phyloP scores from a whole-genome alignment of 2,329 filamentous ascomycete species.

The Clarireedia hainanense region DNA sequence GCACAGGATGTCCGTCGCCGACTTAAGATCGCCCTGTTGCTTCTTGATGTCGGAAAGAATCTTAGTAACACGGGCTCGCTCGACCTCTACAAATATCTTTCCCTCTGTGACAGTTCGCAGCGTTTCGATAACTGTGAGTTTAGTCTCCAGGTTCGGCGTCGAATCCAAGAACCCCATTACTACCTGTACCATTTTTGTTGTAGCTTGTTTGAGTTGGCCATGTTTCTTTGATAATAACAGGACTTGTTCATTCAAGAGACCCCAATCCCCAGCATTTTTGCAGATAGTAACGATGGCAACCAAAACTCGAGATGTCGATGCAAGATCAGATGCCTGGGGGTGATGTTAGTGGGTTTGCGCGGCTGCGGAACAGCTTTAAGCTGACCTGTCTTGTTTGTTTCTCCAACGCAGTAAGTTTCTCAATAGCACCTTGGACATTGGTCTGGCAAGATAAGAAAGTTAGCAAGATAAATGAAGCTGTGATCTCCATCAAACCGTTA shows the following conservation, averaged over 20 bases:
- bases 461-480: slow-evolving; percentile 2
- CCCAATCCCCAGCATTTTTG: slow-evolving; percentile 90
- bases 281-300: slow-evolving; percentile 87
- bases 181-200: slow-evolving; percentile 97
- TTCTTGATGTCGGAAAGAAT: slow-evolving; percentile 98
- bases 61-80: slow-evolving; percentile 88
- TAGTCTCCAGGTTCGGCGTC: slow-evolving; percentile 77
- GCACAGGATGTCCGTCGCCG: slow-evolving; percentile 87
- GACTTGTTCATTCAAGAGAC: slow-evolving; percentile 91
- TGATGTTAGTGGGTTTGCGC: slow-evolving; percentile 22
- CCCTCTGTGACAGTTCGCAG: slow-evolving; percentile 94
- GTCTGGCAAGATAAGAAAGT: slow-evolving; percentile 38
- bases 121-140: slow-evolving; percentile 90
- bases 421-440: slow-evolving; percentile 79
- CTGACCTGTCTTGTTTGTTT: slow-evolving; percentile 93
- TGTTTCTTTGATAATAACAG: slow-evolving; percentile 97
- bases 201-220: slow-evolving; percentile 98
- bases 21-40: slow-evolving; percentile 81
- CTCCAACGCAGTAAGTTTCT: slow-evolving; percentile 86
- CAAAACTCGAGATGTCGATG: slow-evolving; percentile 84
- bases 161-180: slow-evolving; percentile 88
- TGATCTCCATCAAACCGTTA: slow-evolving; percentile 32
- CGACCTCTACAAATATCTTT: slow-evolving; percentile 99
- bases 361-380: slow-evolving; percentile 3
- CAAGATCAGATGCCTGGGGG: slow-evolving; percentile 82